Base-by-base conservation (phyloP, 805 yeast genomes). In the Zygosaccharomyces lentus region DNA sequence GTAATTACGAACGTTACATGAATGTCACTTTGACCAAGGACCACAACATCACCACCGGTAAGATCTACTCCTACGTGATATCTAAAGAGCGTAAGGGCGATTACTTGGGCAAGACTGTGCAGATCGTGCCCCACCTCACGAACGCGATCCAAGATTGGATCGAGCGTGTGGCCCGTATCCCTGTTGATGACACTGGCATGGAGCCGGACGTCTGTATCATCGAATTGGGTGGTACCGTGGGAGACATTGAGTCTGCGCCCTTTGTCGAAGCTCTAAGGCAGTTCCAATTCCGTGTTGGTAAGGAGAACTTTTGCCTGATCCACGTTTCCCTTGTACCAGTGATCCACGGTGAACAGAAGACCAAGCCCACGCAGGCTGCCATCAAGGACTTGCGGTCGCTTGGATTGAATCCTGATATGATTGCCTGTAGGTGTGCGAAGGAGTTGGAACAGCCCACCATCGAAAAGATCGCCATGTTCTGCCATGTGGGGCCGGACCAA, bases 301-400 rank as follows among this genome's bases (percentile, higher is more conserved):
- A 75, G 47, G 96, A 88, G 55, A 93, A 87, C 71, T 93, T 93
- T 70, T 95, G 97, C 15, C 76, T 93, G 65, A 87, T 91, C 60
- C 99, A 93, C 60, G 99, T 93, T 40, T 91, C 98, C 37, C 75
- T 93, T 53, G 98, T 93, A 39, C 98, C 98, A 37, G 98, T 93
- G 41, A 91, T 93, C 62, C 96, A 90, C 58, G 99, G 98, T 52
- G 99, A 93, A 74, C 96, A 93, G 70, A 93, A 93, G 77, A 93
- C 99, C 35, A 93, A 93, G 71, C 99, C 99, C 48, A 93, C 99
- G 9, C 99, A 93, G 73, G 99, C 98, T 53, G 99, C 99, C 39
- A 86, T 93, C 64, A 88, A 89, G 68, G 99, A 93, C 68, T 78
- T 93, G 69, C 84, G 99, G 71, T 86, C 96, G 38, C 73, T 91